Percentiles rank a stretch among this genome's conserved stretches.
These are phyloP conservation scores for Fusarium sp. DNA, from an alignment of 2,329 filamentous ascomycete genomes.

Conservation along the genomic window DNA sequence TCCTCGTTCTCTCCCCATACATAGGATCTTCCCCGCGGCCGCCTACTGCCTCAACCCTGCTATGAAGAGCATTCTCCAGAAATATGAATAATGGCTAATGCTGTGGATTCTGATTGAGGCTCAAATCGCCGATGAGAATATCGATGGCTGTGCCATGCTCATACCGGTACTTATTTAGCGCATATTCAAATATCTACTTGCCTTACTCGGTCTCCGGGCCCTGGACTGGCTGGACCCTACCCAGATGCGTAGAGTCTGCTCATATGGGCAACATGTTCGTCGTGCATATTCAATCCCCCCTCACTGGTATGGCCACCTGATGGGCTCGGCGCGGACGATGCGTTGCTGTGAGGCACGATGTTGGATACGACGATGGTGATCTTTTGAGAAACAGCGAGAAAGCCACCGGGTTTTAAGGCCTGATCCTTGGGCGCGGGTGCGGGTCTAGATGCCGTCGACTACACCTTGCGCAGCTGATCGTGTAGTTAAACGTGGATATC, in stretches of 20 bases:
- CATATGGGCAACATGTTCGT: constrained; percentile 10
- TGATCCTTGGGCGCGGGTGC: constrained; percentile 22
- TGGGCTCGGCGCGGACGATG: constrained; percentile 4
- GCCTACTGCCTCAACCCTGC: neutral
- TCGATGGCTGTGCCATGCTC: neutral
- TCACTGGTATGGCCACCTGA: constrained; percentile 23
- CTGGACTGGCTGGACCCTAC: constrained; percentile 9
- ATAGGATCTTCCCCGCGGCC: neutral
- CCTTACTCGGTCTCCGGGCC: neutral
- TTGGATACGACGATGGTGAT: constrained; percentile 19
- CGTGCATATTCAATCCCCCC: constrained; percentile 9
- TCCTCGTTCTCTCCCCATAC: neutral
- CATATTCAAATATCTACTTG: constrained; percentile 1
- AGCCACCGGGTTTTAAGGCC: neutral
- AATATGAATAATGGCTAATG: constrained; percentile 5
- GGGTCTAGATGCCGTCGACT: constrained; percentile 30
- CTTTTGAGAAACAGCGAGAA: neutral
- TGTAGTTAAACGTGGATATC: constrained; percentile 33
- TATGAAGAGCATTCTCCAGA: constrained; percentile 14
- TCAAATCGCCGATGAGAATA: constrained; percentile 32
- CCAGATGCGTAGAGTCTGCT: constrained; percentile 16
- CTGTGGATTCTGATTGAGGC: constrained; percentile 30
- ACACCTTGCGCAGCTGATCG: constrained; percentile 41
- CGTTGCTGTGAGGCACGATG: constrained; percentile 25
- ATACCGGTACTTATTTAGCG: constrained; percentile 7